These are phyloP conservation scores for Golubevia pallescens DNA, from an alignment of 1,284 basidiomycete genomes.

Conservation along the genomic window DNA sequence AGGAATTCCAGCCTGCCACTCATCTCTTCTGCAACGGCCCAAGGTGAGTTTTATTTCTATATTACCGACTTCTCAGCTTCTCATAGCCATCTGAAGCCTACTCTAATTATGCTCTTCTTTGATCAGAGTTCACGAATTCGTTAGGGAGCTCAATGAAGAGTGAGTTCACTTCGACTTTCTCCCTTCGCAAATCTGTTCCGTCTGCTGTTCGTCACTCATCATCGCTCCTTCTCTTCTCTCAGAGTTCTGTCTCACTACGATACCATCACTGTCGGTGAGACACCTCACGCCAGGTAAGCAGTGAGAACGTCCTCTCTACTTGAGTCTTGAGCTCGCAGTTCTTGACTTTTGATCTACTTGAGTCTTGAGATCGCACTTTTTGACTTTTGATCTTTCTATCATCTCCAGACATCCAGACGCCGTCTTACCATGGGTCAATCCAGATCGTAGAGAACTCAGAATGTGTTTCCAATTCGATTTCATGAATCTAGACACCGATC, in stretches of 20 bases:
- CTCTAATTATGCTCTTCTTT: constrained; percentile 54
- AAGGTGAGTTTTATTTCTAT: constrained; percentile 1
- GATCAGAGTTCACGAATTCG: constrained; percentile 73
- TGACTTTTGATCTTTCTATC: constrained; percentile 65
- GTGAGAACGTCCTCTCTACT: no score
- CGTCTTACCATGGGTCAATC: not conserved
- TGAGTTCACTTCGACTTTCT: constrained; percentile 70
- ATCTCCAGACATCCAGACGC: not conserved
- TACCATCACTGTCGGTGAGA: constrained; percentile 75
- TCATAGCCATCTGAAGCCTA: constrained; percentile 72
- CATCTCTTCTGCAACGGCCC: constrained; percentile 56
- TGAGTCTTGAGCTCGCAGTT: not conserved
- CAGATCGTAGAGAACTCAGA: constrained; percentile 4
- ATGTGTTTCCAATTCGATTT: not conserved
- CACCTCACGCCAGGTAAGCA: constrained; percentile 58
- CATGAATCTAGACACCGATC: not conserved
- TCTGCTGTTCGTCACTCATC: constrained; percentile 24
- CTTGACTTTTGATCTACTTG: no score
- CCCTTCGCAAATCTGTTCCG: constrained; percentile 9
- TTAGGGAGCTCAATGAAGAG: constrained; percentile 72
- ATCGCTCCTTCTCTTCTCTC: constrained; percentile 12
- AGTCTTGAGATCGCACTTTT: constrained; percentile 22
- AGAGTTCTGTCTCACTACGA: constrained; percentile 56
- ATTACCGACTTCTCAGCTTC: constrained; percentile 12
- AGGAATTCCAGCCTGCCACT: constrained; percentile 71